Base-by-base conservation (phyloP, 2,329 filamentous ascomycete species). In the Arthrobotrys entomopaga region DNA sequence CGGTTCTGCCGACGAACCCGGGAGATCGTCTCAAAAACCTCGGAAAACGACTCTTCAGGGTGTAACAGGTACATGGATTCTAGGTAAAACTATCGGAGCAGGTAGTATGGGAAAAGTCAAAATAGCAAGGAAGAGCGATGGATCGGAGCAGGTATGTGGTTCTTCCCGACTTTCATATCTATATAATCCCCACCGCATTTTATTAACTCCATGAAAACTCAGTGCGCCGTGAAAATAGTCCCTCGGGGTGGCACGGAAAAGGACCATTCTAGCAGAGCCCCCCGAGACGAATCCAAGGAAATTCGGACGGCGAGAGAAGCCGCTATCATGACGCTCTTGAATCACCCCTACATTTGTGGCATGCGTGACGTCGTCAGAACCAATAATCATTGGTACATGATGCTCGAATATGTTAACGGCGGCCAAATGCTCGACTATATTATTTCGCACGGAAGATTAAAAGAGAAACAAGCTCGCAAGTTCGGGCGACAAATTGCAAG, bases 401-500 rank as follows among this genome's bases (percentile, higher is more conserved):
- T 99, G 59, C 88, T 99, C 78, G 95, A 99, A 82, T 99, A 96
- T 82, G 95, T 95, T 84, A 96, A 96, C 49, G 95, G 95, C 74
- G 92, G 92, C 74, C 95, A 99, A 82, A 86, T 99, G 74, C 98
- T 99, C 82, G 94, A 99, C 82, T 98, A 98, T 83, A 95, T 99
- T 76, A 95, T 99, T 70, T 90, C 93, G 80, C 89, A 97, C 80
- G 95, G 95, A 64, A 90, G 91, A 80, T 92, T 98, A 86, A 89
- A 90, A 78, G 95, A 99, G 82, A 87, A 90, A 76, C 91, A 96
- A 81, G 95, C 95, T 15, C 90, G 95, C 67, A 92, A 94, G 78
- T 97, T 99, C 84, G 99, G 99, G 82, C 95, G 98, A 82, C 95
- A 99, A 83, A 99, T 99, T 83, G 91, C 98, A 56, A 97, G 95